Percentiles rank a stretch among this genome's conserved stretches.
These are phyloP conservation scores for Citrus trifoliata DNA, from an alignment of 345 rosid genomes.

Conservation along the genomic window DNA sequence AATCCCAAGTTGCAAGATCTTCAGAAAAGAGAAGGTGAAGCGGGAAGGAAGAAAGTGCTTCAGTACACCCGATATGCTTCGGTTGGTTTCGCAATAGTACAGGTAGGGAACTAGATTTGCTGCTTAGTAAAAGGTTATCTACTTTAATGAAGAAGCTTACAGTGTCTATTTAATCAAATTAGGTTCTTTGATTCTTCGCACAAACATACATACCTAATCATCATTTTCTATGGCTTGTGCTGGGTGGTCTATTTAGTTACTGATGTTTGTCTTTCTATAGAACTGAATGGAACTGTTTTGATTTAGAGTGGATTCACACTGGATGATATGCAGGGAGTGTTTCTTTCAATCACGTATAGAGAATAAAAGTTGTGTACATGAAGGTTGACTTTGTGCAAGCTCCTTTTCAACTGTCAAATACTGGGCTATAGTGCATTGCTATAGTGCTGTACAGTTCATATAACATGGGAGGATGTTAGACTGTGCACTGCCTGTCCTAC, in stretches of 20 bases:
- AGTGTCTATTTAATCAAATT: neutral
- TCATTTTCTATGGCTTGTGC: neutral
- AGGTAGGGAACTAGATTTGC: conserved; percentile 32
- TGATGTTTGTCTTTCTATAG: neutral
- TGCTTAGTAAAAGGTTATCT: neutral
- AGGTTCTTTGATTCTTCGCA: neutral
- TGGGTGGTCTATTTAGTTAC: neutral
- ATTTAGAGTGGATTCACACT: neutral
- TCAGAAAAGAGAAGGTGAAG: conserved; percentile 99
- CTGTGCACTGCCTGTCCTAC: neutral
- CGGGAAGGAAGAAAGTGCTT: conserved; percentile 92
- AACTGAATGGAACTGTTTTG: neutral
- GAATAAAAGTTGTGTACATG: neutral
- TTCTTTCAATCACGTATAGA: neutral
- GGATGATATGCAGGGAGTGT: no score
- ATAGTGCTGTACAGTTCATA: neutral
- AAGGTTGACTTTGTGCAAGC: neutral
- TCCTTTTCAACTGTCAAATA: neutral
- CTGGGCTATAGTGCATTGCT: neutral
- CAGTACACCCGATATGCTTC: conserved; percentile 94
- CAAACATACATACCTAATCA: neutral
- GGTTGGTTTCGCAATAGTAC: conserved; percentile 88
- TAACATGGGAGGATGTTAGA: neutral
- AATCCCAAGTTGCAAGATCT: conserved; percentile 99
- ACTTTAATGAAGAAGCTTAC: conserved; percentile 3